Conservation (phyloP, 306 rosid genomes). For the Crataegus laevigata region DNA sequence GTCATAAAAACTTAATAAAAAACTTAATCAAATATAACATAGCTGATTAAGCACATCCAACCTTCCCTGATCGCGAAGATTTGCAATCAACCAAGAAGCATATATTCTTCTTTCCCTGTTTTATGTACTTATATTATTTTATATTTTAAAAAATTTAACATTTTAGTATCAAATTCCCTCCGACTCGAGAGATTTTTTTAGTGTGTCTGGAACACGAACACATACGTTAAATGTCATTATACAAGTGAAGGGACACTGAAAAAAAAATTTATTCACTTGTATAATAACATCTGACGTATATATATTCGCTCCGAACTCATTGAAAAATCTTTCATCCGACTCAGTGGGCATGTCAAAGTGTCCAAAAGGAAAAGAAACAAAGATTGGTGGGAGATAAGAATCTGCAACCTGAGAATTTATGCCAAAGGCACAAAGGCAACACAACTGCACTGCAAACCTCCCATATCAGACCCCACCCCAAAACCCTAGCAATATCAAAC, state of each 20-base stretch:
- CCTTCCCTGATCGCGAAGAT: neutral
- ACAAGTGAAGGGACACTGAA: too few species aligned
- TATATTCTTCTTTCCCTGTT: constrained; percentile 1
- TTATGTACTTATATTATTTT: neutral
- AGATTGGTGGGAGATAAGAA: constrained; percentile 19
- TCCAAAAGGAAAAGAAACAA: neutral
- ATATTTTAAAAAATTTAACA: neutral
- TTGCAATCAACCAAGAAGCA: neutral
- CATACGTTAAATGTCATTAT: too few species aligned
- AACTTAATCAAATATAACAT: too few species aligned
- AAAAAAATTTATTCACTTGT: too few species aligned
- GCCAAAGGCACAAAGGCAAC: constrained; percentile 17
- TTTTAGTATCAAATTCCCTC: neutral
- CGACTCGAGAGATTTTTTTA: too few species aligned
- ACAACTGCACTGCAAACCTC: neutral
- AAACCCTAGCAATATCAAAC: neutral
- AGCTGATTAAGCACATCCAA: neutral
- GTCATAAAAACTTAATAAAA: too few species aligned
- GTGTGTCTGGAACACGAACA: too few species aligned
- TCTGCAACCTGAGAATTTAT: constrained; percentile 18
- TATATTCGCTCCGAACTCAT: too few species aligned
- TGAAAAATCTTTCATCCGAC: neutral
- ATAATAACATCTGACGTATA: too few species aligned
- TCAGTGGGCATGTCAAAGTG: neutral
- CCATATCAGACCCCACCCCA: neutral